Evolutionary conservation across 1,139 yeast genomes (phyloP).

Genomic region (Candida tropicalis): DNA sequence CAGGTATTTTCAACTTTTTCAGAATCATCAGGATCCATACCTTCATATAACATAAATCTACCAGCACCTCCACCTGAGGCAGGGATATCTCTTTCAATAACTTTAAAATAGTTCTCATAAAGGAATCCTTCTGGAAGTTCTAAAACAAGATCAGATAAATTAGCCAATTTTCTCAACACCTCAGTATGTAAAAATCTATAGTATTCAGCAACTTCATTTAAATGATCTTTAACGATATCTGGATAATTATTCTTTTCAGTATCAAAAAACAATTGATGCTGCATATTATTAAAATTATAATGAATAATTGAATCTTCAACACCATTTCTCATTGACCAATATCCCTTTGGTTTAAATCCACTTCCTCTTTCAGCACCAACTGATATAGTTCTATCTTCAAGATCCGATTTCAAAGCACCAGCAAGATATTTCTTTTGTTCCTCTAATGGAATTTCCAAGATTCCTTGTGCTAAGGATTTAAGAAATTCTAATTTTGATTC

Average conservation of each 20-base stretch:
- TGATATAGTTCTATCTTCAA: slow-evolving; percentile 32
- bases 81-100: slow-evolving; percentile 23
- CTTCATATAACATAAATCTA: slow-evolving; percentile 34
- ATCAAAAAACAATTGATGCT: slow-evolving; percentile 26
- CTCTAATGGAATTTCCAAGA: slow-evolving; percentile 44
- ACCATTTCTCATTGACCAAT: slow-evolving; percentile 36
- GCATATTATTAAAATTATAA: slow-evolving; percentile 29
- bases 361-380: slow-evolving; percentile 33
- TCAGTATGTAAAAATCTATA: slow-evolving; percentile 27
- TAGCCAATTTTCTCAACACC: slow-evolving; percentile 27
- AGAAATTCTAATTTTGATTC: slow-evolving; percentile 30
- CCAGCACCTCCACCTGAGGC: slow-evolving; percentile 37
- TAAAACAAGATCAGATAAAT: slow-evolving; percentile 31
- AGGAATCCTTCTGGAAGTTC: slow-evolving; percentile 35
- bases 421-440: slow-evolving; percentile 39
- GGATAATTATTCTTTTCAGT: slow-evolving; percentile 25
- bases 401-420: slow-evolving; percentile 33
- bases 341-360: slow-evolving; percentile 34
- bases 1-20: slow-evolving; percentile 38
- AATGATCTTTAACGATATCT: slow-evolving; percentile 30
- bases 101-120: slow-evolving; percentile 34
- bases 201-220: slow-evolving; percentile 30
- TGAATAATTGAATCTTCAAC: slow-evolving; percentile 32
- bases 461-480: slow-evolving; percentile 39
- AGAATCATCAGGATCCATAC: slow-evolving; percentile 28